Evolutionary conservation across 306 rosid genomes (phyloP), one percentile per base, ranked within the genome.

Genomic region (Potentilla sterilis): DNA sequence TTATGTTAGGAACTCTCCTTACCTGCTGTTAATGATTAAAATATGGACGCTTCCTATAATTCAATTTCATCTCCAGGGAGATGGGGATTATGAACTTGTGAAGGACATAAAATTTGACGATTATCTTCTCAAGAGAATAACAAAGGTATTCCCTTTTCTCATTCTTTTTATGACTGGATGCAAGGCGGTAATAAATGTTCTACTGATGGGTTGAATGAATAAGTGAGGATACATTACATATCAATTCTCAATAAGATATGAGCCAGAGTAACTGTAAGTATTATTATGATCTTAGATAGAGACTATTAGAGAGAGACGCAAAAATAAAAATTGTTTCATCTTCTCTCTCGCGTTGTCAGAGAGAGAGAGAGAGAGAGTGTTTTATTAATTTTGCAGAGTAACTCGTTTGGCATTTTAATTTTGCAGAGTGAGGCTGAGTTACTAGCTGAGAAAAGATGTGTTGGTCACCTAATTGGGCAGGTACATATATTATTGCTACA

Each of bases 381-480:
- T n/a, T n/a, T n/a, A n/a, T n/a, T n/a, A n/a, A n/a, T n/a, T n/a
- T n/a, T n/a, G n/a, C n/a, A n/a, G n/a, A n/a, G n/a, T n/a, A n/a
- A n/a, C n/a, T n/a, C n/a, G 41, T 35, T 14, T 47, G 32, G 13
- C 2, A 1, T 34, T 14, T 19, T 34, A n/a, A 42, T 44, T 61
- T 59, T 85, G 79, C 91, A 95, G 99, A 89, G 88, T 5, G 99
- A 95, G 90, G 97, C 93, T 68, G 99, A 95, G 86, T 79, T 95
- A 74, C 80, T 90, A 61, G 97, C 99, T 10, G 99, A 95, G 90
- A 89, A 95, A 89, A 86, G 95, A 86, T 92, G 99, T 72, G 96
- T 89, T 63, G 99, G 93, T 82, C 99, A 95, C 83, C 92, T 95
- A 76, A 95, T 84, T 10, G 99, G 99, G 64, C 97, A 92, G 97